phyloP scores from a whole-genome alignment of 164 flowering plant species.

The Cinnamomum micranthum region DNA sequence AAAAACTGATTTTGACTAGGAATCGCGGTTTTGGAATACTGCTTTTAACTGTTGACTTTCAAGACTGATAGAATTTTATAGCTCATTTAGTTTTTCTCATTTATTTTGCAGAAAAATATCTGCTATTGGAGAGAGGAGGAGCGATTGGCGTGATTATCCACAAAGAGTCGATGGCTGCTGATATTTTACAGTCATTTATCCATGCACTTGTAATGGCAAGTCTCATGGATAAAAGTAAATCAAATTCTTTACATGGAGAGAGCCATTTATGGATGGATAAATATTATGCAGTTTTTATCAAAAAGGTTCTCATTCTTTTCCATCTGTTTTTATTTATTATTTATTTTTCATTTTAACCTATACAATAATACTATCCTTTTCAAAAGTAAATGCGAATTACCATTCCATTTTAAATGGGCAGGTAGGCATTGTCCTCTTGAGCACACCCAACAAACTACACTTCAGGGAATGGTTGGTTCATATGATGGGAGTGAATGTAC shows the following conservation, averaged over 20 bases:
- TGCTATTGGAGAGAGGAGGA: conserved; percentile 56
- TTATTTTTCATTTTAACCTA: no score
- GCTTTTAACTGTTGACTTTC: neutral
- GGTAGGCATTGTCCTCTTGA: no score
- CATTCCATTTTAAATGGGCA: no score
- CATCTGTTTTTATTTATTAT: neutral
- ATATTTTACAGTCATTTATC: conserved; percentile 66
- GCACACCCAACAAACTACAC: no score
- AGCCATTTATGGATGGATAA: conserved; percentile 83
- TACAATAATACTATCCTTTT: no score
- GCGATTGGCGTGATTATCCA: conserved; percentile 48
- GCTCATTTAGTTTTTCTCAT: neutral
- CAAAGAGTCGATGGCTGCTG: conserved; percentile 64
- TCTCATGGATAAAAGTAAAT: conserved; percentile 20
- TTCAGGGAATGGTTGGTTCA: no score
- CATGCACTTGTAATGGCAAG: conserved; percentile 79
- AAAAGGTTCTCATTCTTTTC: conserved; percentile 44
- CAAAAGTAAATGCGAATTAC: no score
- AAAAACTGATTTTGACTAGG: neutral
- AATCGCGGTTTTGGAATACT: neutral
- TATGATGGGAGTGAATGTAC: no score
- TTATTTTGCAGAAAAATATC: conserved; percentile 51
- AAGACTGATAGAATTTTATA: neutral
- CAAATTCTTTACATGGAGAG: conserved; percentile 33
- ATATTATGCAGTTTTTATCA: conserved; percentile 52